A percentile compares a stretch with the other conserved stretches of the same genome.
These are phyloP conservation scores for Aspergillus cristatus DNA, from an alignment of 495 filamentous ascomycete species.

Conservation along the genomic window DNA sequence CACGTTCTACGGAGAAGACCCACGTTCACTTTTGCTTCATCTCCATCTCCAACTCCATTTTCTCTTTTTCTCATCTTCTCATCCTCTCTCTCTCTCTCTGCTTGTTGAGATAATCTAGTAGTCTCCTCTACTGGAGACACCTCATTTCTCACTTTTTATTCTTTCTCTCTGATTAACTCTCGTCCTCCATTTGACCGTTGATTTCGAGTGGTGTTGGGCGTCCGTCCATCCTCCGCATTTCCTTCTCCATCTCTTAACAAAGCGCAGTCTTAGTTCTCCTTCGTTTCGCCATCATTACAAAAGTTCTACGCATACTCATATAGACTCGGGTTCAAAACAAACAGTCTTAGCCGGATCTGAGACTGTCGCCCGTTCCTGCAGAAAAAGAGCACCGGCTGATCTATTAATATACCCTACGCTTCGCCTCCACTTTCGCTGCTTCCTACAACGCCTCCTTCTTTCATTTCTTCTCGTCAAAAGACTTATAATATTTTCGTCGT, in stretches of 20 bases:
- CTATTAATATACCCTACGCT: too few species aligned
- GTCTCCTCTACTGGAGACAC: neutral
- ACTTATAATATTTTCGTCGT: too few species aligned
- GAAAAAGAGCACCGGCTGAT: too few species aligned
- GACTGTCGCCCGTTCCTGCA: too few species aligned
- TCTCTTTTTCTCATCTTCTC: conserved; percentile 1
- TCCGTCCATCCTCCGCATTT: conserved; percentile 3
- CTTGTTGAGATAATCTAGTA: neutral
- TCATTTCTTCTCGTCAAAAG: too few species aligned
- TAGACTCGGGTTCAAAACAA: too few species aligned
- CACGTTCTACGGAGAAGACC: neutral
- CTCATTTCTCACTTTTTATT: conserved; percentile 6
- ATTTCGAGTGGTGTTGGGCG: conserved; percentile 3
- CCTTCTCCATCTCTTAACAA: too few species aligned
- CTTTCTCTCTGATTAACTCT: conserved; percentile 4
- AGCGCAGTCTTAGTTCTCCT: too few species aligned
- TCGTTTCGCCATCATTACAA: too few species aligned
- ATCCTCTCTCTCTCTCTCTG: conserved; percentile 3
- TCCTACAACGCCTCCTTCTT: too few species aligned
- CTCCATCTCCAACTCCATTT: conserved; percentile 2
- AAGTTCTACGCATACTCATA: too few species aligned
- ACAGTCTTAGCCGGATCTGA: conserved; percentile 13
- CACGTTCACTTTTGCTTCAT: conserved; percentile 1
- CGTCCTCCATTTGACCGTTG: neutral
- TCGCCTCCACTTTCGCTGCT: too few species aligned